phyloP scores from a whole-genome alignment of 2,329 filamentous ascomycete species.

The Cladosporium halotolerans region DNA sequence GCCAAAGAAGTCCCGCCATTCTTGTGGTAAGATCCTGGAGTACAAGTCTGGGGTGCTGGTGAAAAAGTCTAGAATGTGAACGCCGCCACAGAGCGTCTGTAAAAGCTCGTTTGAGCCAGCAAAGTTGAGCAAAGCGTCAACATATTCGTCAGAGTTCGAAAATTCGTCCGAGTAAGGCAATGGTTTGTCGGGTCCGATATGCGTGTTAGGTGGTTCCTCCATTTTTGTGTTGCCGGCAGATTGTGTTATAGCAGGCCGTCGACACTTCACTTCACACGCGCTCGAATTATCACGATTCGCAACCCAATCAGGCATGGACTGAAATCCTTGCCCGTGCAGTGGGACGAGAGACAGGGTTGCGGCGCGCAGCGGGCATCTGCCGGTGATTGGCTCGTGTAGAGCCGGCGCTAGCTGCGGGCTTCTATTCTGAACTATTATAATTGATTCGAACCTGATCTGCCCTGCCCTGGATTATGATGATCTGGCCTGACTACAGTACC shows the following conservation, averaged over 20 bases:
- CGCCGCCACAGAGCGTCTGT: conserved; percentile 87
- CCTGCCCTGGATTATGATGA: no score
- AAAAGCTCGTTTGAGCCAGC: conserved; percentile 68
- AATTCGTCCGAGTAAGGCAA: conserved; percentile 70
- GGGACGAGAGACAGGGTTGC: not conserved
- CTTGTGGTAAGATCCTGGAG: conserved; percentile 63
- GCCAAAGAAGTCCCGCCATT: conserved; percentile 78
- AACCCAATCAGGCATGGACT: not conserved
- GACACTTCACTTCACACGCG: conserved; percentile 5
- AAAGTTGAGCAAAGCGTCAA: conserved; percentile 71
- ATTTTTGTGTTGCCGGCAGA: not conserved
- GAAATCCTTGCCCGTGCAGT: not conserved
- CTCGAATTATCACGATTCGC: not conserved
- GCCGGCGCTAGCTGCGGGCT: no score
- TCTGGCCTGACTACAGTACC: no score
- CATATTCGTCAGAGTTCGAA: conserved; percentile 65
- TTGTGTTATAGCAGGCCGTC: not conserved
- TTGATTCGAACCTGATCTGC: no score
- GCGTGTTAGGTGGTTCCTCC: not conserved
- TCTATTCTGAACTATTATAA: no score
- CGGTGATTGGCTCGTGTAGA: no score
- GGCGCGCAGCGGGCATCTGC: not conserved
- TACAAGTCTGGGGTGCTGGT: conserved; percentile 80
- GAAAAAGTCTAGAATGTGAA: conserved; percentile 95
- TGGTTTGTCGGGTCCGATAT: conserved; percentile 37